These are phyloP conservation scores for Epichloe amarillans DNA, from an alignment of 2,329 filamentous ascomycete genomes.

Conservation along the genomic window DNA sequence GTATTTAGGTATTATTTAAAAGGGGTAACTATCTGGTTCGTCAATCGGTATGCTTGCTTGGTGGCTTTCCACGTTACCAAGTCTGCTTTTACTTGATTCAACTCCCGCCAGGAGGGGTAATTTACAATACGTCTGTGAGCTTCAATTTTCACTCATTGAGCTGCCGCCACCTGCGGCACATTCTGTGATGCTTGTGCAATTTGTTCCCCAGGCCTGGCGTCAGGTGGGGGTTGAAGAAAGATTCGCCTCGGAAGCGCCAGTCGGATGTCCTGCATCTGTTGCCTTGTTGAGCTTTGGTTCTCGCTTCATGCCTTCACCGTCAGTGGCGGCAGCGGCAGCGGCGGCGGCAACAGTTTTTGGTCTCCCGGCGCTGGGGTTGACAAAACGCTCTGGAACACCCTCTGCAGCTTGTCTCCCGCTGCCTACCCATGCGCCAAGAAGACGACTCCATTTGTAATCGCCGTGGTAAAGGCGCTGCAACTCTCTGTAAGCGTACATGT, in stretches of 20 bases:
- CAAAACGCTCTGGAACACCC: slow-evolving; percentile 71
- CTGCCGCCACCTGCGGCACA: too few relatives aligned
- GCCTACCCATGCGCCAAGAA: slow-evolving; percentile 76
- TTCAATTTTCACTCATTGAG: too few relatives aligned
- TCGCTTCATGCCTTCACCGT: slow-evolving; percentile 4
- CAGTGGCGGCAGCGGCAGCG: not conserved
- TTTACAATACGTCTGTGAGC: too few relatives aligned
- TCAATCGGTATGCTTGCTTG: too few relatives aligned
- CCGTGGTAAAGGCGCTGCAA: slow-evolving; percentile 62
- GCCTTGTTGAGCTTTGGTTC: not conserved
- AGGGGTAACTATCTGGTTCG: too few relatives aligned
- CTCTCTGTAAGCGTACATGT: slow-evolving; percentile 67
- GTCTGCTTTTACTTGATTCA: too few relatives aligned
- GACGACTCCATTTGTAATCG: slow-evolving; percentile 68
- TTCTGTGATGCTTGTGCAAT: too few relatives aligned
- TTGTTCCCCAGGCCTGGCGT: not conserved
- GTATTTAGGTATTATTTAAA: too few relatives aligned
- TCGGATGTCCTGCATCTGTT: not conserved
- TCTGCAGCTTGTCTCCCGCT: slow-evolving; percentile 47
- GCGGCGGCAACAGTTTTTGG: too few relatives aligned
- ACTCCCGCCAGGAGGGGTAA: too few relatives aligned
- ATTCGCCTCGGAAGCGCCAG: not conserved
- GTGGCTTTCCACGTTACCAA: too few relatives aligned
- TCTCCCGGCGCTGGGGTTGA: slow-evolving; percentile 21
- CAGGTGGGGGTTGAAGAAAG: not conserved